These are phyloP conservation scores for Fusarium nisikadoi DNA, from an alignment of 2,329 filamentous ascomycete genomes.

Conservation along the genomic window DNA sequence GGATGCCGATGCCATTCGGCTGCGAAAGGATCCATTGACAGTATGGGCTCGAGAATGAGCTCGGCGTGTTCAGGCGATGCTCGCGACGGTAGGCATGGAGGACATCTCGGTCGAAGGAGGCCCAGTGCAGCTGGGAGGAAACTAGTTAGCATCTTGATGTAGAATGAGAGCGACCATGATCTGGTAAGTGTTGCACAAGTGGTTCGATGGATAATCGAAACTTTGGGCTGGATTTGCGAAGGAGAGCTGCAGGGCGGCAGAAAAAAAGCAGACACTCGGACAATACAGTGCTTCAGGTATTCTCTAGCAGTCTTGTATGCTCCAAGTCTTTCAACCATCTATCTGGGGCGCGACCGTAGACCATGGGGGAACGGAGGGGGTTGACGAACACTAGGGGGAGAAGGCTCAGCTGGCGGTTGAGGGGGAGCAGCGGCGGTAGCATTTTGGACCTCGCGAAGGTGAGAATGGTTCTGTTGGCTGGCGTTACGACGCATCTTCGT, in stretches of 20 bases:
- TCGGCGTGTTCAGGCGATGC: conserved; percentile 76
- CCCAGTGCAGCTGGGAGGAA: conserved; percentile 68
- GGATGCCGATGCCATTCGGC: conserved; percentile 72
- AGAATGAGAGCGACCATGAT: neutral
- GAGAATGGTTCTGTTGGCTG: conserved; percentile 61
- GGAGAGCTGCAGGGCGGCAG: neutral
- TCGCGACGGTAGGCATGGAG: conserved; percentile 81
- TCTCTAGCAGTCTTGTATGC: neutral
- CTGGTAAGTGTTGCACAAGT: neutral
- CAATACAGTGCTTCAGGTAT: neutral
- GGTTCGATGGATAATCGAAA: neutral
- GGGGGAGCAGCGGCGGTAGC: conserved; percentile 50
- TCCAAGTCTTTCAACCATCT: neutral
- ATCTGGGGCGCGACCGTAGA: neutral
- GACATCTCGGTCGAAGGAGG: conserved; percentile 71
- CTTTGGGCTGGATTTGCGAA: neutral
- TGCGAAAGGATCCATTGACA: conserved; percentile 70
- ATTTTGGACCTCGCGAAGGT: conserved; percentile 58
- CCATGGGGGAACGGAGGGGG: conserved; percentile 19
- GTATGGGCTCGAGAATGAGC: conserved; percentile 73
- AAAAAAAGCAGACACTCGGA: neutral
- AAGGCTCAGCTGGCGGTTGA: conserved; percentile 44
- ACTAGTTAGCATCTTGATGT: conserved; percentile 17
- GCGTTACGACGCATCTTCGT: conserved; percentile 67
- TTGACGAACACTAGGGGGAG: conserved; percentile 50